Conservation (phyloP, 805 yeast species). For the Yarrowia sp. region DNA sequence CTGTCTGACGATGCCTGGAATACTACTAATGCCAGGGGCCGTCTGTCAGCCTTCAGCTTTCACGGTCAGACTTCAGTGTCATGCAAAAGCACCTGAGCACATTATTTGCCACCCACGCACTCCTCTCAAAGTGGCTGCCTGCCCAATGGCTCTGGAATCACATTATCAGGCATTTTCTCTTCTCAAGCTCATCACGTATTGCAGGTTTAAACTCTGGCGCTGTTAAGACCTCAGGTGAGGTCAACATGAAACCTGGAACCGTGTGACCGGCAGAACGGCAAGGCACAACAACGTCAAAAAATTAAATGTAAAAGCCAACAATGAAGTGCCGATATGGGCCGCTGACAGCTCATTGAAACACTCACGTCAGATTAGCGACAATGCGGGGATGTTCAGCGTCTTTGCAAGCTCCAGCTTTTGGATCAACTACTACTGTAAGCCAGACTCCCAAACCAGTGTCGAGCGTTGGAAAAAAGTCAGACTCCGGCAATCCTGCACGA, state of each 20-base stretch:
- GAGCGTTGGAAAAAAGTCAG: too few species aligned
- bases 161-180: not conserved
- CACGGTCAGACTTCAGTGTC: not conserved
- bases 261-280: slow-evolving; percentile 7
- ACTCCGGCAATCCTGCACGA: not conserved
- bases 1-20: too few species aligned
- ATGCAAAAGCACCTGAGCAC: not conserved
- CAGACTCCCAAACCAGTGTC: too few species aligned
- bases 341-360: slow-evolving; percentile 1
- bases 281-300: slow-evolving; percentile 4
- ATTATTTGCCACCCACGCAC: not conserved
- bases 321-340: not conserved
- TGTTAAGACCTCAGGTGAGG: slow-evolving; percentile 12
- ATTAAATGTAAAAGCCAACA: not conserved
- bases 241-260: not conserved
- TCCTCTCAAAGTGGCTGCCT: not conserved
- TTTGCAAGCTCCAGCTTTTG: not conserved
- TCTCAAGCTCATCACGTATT: not conserved
- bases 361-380: not conserved
- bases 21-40: not conserved
- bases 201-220: not conserved
- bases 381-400: too few species aligned
- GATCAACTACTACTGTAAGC: not conserved
- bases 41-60: not conserved
- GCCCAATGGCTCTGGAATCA: not conserved